Conservation (phyloP, 805 yeast species). For the Pichia eremophila region DNA sequence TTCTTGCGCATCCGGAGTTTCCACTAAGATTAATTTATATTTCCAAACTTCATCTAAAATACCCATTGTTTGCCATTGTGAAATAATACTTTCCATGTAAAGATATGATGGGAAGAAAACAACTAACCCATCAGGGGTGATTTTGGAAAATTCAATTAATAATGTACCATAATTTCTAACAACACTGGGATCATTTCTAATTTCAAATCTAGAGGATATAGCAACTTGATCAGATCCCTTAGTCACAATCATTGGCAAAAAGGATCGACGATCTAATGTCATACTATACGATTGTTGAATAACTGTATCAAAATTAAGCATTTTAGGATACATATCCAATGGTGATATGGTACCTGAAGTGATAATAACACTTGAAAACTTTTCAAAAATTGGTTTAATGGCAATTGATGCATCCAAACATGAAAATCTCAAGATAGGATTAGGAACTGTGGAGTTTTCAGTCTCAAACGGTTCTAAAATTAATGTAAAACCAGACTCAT, state of each 20-base stretch:
- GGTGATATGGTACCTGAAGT: constrained; percentile 99
- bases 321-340: constrained; percentile 95
- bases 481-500: constrained; percentile 84
- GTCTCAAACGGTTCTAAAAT: constrained; percentile 95
- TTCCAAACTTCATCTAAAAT: constrained; percentile 98
- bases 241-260: constrained; percentile 91
- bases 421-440: constrained; percentile 86
- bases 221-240: constrained; percentile 98
- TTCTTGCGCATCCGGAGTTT: constrained; percentile 98
- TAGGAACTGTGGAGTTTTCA: constrained; percentile 89
- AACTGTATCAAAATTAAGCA: constrained; percentile 90
- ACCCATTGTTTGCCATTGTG: constrained; percentile 99
- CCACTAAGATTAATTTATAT: constrained; percentile 87
- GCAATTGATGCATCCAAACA: constrained; percentile 98
- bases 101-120: constrained; percentile 95
- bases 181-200: constrained; percentile 94
- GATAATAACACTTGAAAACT: constrained; percentile 84
- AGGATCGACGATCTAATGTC: constrained; percentile 88
- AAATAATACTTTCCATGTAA: constrained; percentile 95
- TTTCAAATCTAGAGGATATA: constrained; percentile 90
- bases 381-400: constrained; percentile 91
- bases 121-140: constrained; percentile 96
- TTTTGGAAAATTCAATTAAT: constrained; percentile 83
- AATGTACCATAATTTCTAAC: constrained; percentile 94
- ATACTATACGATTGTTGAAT: constrained; percentile 91